Evolutionary conservation across 2,329 filamentous ascomycete species (phyloP), one percentile per base, ranked within the genome.

Genomic region (Colletotrichum sp.): DNA sequence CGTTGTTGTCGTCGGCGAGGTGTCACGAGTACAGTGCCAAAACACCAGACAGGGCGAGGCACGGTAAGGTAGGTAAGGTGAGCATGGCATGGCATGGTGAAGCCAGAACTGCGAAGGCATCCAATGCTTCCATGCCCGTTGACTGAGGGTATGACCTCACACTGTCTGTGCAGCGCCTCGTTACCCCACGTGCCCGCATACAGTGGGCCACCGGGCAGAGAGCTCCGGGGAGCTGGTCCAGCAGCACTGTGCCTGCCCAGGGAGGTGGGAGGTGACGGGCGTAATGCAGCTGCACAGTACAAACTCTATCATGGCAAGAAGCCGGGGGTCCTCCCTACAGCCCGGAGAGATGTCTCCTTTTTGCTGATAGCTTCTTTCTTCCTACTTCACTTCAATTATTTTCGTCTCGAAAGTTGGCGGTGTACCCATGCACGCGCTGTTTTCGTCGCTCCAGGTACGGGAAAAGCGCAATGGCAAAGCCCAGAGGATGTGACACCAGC

Each of bases 101-200:
- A 19, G 64, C 19, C 13, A 62, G 34, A 39, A n/a, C 36, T n/a
- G 29, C 22, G 44, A 44, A 57, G 39, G 44, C 22, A 57, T 16
- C 19, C 19, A 25, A 44, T 34, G 61, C 44, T 70, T 75, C 25
- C 25, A 25, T 25, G 36, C 36, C 36, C 36, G 59, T 75, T 71
- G 25, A 36, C 59, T 44, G 36, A 52, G n/a, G n/a, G 11, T 32
- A 74, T 71, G 67, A 64, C 71, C 67, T 71, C 71, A 74, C 44
- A 74, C 72, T 74, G 67, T 74, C 67, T 27, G 13, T n/a, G 59
- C 34, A 44, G n/a, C 32, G 39, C 16, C 8, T 12, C n/a, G 34
- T 32, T 29, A 66, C 65, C 66, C 65, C 71, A 73, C 66, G 39
- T 64, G 32, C 27, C 67, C 67, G 27, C 25, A 22, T 39, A 27